Evolutionary conservation across 441 rosid genomes (phyloP).

Genomic region (Gossypium gossypioides): DNA sequence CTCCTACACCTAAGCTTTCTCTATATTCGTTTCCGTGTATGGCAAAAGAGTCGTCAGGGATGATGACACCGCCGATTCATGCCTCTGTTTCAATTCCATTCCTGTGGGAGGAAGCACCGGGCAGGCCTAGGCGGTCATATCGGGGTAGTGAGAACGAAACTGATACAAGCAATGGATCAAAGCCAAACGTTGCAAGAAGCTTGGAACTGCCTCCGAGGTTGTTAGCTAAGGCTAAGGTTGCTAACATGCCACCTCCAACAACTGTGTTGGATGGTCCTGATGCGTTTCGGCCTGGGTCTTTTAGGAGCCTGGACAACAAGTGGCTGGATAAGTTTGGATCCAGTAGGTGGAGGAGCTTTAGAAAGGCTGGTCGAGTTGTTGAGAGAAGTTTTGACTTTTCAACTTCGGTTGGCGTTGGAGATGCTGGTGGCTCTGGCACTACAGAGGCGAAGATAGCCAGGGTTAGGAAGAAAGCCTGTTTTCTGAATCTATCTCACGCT

Average conservation of each 20-base stretch:
- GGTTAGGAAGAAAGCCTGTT: slow-evolving; percentile 27
- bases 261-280: slow-evolving; percentile 50
- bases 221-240: slow-evolving; percentile 18
- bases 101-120: slow-evolving; percentile 84
- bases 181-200: slow-evolving; percentile 14
- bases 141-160: neutral
- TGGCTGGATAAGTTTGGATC: slow-evolving; percentile 27
- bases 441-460: slow-evolving; percentile 30
- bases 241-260: slow-evolving; percentile 36
- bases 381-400: slow-evolving; percentile 24
- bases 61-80: slow-evolving; percentile 50
- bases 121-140: slow-evolving; percentile 45
- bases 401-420: slow-evolving; percentile 4
- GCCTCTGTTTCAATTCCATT: slow-evolving; percentile 56
- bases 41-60: slow-evolving; percentile 21
- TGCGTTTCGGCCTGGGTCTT: slow-evolving; percentile 19
- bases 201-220: slow-evolving; percentile 62
- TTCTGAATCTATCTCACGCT: slow-evolving; percentile 29
- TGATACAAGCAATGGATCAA: neutral
- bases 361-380: slow-evolving; percentile 10
- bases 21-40: slow-evolving; percentile 37
- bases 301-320: slow-evolving; percentile 23
- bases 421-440: neutral
- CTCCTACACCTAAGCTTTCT: slow-evolving; percentile 38
- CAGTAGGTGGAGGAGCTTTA: slow-evolving; percentile 35